Base-by-base conservation (phyloP, 2,329 filamentous ascomycete genomes). In the Sarocladium kiliense region DNA sequence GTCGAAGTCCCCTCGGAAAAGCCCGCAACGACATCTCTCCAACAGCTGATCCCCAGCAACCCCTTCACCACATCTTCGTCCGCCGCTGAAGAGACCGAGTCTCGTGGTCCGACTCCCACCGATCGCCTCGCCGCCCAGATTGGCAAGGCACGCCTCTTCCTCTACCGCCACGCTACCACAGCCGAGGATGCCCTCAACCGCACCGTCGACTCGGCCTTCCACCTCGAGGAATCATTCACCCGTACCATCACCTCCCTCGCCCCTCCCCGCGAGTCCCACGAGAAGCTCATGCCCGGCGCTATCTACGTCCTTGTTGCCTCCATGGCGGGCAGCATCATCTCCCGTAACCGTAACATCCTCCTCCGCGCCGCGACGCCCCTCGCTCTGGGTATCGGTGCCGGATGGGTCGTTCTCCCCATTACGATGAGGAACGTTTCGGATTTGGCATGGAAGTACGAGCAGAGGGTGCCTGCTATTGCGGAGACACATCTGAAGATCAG, bases 261-360 rank as follows among this genome's bases (percentile, higher is more conserved):
- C 19, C 94, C 94, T 27, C 79, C 91, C 36, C 87, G 86, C 65
- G 88, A 93, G 73, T 89, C 85, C 58, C 89, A 89, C 69, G 94
- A 99, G 78, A 85, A 86, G 68, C 81, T 99, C 56, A 86, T 97
- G 74, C 94, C 94, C 32, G 93, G 93, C 25, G 79, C 85, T 57
- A 84, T 97, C 62, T 97, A 97, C 75, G 91, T 97, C 47, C 82
- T 97, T 27, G 92, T 99, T 49, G 87, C 92, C 41, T 86, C 90
- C 64, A 97, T 99, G 92, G 90, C 94, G 34, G 94, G 93, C 63
- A 91, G 85, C 71, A 97, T 99, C 69, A 77, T 97, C 55, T 85
- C 89, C 55, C 85, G 93, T 60, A 95, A 96, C 77, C 86, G 93
- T 64, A 92, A 88, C 71, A 80, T 97, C 59, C 70, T 96, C 59